phyloP scores from a whole-genome alignment of 2,329 filamentous ascomycete genomes.

The Talaromyces atroroseus region DNA sequence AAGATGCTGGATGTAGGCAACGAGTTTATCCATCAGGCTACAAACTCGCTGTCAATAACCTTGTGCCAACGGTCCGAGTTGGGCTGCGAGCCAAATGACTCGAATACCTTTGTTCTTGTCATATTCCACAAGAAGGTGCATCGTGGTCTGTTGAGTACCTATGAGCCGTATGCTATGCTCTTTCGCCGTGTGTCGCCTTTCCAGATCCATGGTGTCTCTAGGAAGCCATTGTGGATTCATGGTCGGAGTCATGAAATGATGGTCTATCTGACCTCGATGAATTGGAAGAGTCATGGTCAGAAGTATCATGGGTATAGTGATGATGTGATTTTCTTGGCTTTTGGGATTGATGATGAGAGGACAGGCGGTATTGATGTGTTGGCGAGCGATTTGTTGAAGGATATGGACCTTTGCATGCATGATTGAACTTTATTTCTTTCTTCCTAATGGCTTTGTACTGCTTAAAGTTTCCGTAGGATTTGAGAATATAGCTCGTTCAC shows the following conservation, averaged over 20 bases:
- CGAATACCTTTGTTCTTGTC: constrained; percentile 52
- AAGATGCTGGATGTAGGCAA: constrained; percentile 22
- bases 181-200: constrained; percentile 48
- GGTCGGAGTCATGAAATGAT: constrained; percentile 51
- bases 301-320: constrained; percentile 54
- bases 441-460: too few species aligned
- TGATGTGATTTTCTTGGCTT: constrained; percentile 51
- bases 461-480: too few species aligned
- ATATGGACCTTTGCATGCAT: neutral
- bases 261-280: constrained; percentile 55
- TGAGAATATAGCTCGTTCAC: too few species aligned
- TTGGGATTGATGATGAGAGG: constrained; percentile 46
- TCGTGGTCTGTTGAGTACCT: constrained; percentile 43
- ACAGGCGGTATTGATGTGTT: neutral
- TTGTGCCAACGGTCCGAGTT: constrained; percentile 48
- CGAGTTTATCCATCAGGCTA: constrained; percentile 55
- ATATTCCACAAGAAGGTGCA: constrained; percentile 52
- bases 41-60: constrained; percentile 54
- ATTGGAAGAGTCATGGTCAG: constrained; percentile 46
- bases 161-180: constrained; percentile 53
- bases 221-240: constrained; percentile 51
- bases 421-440: neutral
- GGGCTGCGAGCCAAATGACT: constrained; percentile 36
- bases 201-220: constrained; percentile 46
- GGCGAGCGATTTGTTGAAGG: neutral